A percentile compares a stretch with the other conserved stretches of the same genome.
phyloP scores from a whole-genome alignment of 139 green algal species.

The Coccomyxa sp. region DNA sequence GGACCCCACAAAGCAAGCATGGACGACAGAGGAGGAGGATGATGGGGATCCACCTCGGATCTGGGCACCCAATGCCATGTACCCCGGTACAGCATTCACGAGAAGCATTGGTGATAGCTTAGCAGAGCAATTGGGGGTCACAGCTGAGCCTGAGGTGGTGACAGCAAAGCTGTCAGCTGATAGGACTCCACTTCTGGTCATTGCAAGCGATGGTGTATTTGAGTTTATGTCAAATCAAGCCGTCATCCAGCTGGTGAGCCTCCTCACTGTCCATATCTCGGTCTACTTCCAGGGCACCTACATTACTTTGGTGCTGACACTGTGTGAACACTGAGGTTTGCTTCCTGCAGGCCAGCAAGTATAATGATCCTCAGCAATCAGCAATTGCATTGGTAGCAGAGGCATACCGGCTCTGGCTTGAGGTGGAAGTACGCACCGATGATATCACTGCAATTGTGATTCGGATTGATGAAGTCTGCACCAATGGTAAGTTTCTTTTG shows the following conservation, averaged over 20 bases:
- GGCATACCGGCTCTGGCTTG: slow-evolving; percentile 84
- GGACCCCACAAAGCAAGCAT: slow-evolving; percentile 61
- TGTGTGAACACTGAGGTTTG: background rate
- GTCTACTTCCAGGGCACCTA: background rate
- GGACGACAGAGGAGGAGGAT: slow-evolving; percentile 77
- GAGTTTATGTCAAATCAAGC: slow-evolving; percentile 89
- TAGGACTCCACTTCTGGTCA: slow-evolving; percentile 72
- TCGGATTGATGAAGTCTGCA: slow-evolving; percentile 37
- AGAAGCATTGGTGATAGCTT: slow-evolving; percentile 86
- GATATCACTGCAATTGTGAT: slow-evolving; percentile 91
- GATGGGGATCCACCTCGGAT: slow-evolving; percentile 88
- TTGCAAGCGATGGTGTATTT: slow-evolving; percentile 91
- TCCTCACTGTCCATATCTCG: background rate
- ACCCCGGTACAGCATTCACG: slow-evolving; percentile 94
- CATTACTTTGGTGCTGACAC: background rate
- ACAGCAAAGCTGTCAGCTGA: slow-evolving; percentile 40
- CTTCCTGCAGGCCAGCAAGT: slow-evolving; percentile 37
- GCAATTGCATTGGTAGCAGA: slow-evolving; percentile 66
- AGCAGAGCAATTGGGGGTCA: slow-evolving; percentile 88
- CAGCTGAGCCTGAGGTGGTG: slow-evolving; percentile 82
- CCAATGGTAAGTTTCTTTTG: background rate
- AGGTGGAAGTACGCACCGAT: slow-evolving; percentile 88
- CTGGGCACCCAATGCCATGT: slow-evolving; percentile 80
- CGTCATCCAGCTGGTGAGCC: slow-evolving; percentile 83
- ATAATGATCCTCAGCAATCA: slow-evolving; percentile 68